These are phyloP conservation scores for Monilinia polystroma DNA, from an alignment of 2,329 filamentous ascomycete genomes.

Conservation along the genomic window DNA sequence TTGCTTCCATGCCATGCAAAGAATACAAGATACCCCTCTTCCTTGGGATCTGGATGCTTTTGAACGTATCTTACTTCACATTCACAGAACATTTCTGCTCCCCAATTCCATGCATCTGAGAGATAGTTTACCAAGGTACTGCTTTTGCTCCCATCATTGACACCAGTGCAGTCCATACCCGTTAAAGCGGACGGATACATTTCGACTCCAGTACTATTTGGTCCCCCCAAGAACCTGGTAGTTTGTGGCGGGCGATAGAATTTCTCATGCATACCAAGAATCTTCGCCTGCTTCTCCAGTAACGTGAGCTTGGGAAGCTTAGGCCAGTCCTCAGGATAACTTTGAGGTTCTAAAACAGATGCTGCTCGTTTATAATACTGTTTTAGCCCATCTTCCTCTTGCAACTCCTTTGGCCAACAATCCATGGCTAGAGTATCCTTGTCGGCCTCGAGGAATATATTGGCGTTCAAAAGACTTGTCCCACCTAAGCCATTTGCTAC, in stretches of 20 bases:
- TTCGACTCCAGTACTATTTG: slow-evolving; percentile 62
- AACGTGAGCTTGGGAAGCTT: slow-evolving; percentile 57
- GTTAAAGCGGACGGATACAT: slow-evolving; percentile 60
- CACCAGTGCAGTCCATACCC: slow-evolving; percentile 61
- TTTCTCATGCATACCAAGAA: slow-evolving; percentile 51
- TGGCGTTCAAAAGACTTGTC: slow-evolving; percentile 65
- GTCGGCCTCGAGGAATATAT: slow-evolving; percentile 63
- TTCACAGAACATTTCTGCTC: slow-evolving; percentile 68
- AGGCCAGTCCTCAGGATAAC: slow-evolving; percentile 59
- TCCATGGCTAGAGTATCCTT: slow-evolving; percentile 52
- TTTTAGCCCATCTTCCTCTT: slow-evolving; percentile 46
- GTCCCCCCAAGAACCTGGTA: slow-evolving; percentile 59
- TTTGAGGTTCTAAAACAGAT: slow-evolving; percentile 56
- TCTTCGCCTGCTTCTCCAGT: slow-evolving; percentile 56
- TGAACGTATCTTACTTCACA: slow-evolving; percentile 64
- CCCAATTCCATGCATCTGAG: slow-evolving; percentile 70
- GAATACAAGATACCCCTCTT: slow-evolving; percentile 60
- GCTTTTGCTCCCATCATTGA: slow-evolving; percentile 68
- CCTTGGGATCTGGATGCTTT: slow-evolving; percentile 46
- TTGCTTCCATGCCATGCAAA: slow-evolving; percentile 63
- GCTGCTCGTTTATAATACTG: slow-evolving; percentile 57
- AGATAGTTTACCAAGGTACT: slow-evolving; percentile 66
- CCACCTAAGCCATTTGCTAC: slow-evolving; percentile 55
- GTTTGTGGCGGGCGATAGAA: slow-evolving; percentile 60
- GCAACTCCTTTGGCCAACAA: slow-evolving; percentile 59